Evolutionary conservation across 2,329 filamentous ascomycete species (phyloP).

Genomic region (Exophiala sideris): DNA sequence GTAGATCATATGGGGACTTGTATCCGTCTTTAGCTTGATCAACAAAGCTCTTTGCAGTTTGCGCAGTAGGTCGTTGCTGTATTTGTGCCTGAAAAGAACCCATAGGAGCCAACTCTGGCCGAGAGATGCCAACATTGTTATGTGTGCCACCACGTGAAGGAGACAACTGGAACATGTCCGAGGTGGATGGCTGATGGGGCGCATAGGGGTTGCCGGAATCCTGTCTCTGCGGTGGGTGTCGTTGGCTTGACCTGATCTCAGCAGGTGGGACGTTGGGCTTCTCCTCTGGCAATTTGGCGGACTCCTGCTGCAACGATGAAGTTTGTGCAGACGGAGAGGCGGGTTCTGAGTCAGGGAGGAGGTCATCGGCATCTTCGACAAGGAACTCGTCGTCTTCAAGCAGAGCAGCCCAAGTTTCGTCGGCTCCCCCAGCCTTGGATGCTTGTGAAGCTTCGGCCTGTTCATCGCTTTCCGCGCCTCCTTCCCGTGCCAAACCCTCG

Average conservation of each 20-base stretch:
- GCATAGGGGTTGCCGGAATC: conserved; percentile 46
- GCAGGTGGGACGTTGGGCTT: conserved; percentile 2
- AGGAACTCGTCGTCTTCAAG: conserved; percentile 69
- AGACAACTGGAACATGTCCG: conserved; percentile 42
- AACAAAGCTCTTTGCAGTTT: conserved; percentile 68
- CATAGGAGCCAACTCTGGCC: conserved; percentile 16
- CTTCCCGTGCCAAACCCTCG: conserved; percentile 15
- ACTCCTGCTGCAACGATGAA: conserved; percentile 19
- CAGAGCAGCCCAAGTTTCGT: conserved; percentile 79
- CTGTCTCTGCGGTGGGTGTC: conserved; percentile 23
- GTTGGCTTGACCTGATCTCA: conserved; percentile 14
- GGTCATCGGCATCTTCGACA: conserved; percentile 73
- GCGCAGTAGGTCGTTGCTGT: conserved; percentile 36
- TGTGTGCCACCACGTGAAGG: conserved; percentile 22
- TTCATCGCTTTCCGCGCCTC: neutral
- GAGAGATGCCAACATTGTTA: conserved; percentile 20
- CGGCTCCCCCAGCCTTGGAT: conserved; percentile 58
- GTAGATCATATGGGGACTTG: conserved; percentile 89
- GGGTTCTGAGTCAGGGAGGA: conserved; percentile 66
- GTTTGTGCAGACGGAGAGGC: conserved; percentile 19
- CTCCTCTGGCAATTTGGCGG: conserved; percentile 27
- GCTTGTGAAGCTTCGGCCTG: conserved; percentile 1
- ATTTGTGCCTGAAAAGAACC: conserved; percentile 30
- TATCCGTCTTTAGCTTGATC: conserved; percentile 91
- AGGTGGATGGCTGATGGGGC: conserved; percentile 49